Conservation (phyloP, 768 basidiomycete genomes). For the Boletus huronensis region DNA sequence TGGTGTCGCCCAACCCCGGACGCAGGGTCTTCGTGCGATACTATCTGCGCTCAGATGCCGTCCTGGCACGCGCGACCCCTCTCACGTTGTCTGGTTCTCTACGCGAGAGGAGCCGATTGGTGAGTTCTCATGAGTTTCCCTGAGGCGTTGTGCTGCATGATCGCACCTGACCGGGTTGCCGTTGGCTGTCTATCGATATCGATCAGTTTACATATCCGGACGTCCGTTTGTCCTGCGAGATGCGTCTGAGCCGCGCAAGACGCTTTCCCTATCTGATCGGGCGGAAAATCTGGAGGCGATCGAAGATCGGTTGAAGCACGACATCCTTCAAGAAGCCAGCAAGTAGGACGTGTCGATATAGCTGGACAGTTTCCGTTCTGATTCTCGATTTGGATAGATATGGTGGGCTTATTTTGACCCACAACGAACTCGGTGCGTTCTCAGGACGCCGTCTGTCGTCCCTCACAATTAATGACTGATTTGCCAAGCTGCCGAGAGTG, state of each 20-base stretch:
- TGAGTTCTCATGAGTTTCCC: constrained; percentile 35
- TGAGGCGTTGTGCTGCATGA: not conserved
- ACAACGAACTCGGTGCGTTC: constrained; percentile 80
- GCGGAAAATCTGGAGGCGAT: constrained; percentile 94
- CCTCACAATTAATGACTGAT: constrained; percentile 4
- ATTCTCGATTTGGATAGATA: constrained; percentile 46
- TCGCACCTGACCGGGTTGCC: not conserved
- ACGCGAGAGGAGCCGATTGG: constrained; percentile 95
- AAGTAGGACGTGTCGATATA: constrained; percentile 39
- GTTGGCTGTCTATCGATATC: constrained; percentile 12
- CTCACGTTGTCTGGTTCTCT: constrained; percentile 91
- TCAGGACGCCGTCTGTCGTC: not conserved
- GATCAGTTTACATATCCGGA: constrained; percentile 75
- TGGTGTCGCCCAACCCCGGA: constrained; percentile 93
- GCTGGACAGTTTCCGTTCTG: not conserved
- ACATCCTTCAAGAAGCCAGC: constrained; percentile 82
- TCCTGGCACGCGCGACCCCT: constrained; percentile 57
- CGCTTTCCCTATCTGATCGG: constrained; percentile 82
- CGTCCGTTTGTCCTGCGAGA: constrained; percentile 92
- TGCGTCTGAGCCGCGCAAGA: constrained; percentile 75
- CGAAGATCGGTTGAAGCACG: constrained; percentile 81
- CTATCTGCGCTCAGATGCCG: constrained; percentile 78
- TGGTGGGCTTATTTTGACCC: constrained; percentile 88
- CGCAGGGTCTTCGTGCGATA: constrained; percentile 87
- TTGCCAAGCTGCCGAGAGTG: constrained; percentile 47